Evolutionary conservation across 495 filamentous ascomycete species (phyloP), one percentile per base, ranked within the genome.

Genomic region (Daldinia caldariorum): DNA sequence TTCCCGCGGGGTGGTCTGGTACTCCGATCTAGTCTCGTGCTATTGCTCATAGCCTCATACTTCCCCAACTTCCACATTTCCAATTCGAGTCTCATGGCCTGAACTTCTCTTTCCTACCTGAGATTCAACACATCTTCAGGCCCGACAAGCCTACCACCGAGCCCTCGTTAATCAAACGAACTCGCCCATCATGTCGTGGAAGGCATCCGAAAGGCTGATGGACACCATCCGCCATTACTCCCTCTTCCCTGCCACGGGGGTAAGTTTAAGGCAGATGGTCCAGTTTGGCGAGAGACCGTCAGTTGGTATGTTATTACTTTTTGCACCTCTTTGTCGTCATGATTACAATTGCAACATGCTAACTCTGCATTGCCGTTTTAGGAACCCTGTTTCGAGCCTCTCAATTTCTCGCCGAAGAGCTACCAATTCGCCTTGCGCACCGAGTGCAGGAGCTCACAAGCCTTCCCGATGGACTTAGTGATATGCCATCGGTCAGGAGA

Each of bases 211-310:
- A 81, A 83, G 87, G 81, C 80, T 99, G 90, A 94, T 97, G 93
- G 90, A 97, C 71, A 97, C 91, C 88, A 99, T 99, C 91, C 93
- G 91, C 79, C 94, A 97, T 85, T 97, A 97, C 87, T 91, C 92
- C 77, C 90, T 88, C 84, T 98, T 98, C 80, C 96, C 96, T 63
- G 95, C 95, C 65, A 99, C 96, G 41, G 95, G 95, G 68, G 94
- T 97, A 73, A 97, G 93, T 74, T 83, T 99, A 78, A 86, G 95
- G 78, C 95, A 99, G 84, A 98, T 98, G 95, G 95, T 99, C 54
- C 95, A 98, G 79, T 99, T 98, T 81, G 96, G 96, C 60, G 93
- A 96, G 79, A 89, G 86, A 72, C 93, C 94, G 26, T 96, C 93
- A 10, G 90, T 89, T 72, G 93, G 94, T 97, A 79, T 62, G 86